Base-by-base conservation (phyloP, 2,329 filamentous ascomycete genomes). In the Calonectria honghensis region DNA sequence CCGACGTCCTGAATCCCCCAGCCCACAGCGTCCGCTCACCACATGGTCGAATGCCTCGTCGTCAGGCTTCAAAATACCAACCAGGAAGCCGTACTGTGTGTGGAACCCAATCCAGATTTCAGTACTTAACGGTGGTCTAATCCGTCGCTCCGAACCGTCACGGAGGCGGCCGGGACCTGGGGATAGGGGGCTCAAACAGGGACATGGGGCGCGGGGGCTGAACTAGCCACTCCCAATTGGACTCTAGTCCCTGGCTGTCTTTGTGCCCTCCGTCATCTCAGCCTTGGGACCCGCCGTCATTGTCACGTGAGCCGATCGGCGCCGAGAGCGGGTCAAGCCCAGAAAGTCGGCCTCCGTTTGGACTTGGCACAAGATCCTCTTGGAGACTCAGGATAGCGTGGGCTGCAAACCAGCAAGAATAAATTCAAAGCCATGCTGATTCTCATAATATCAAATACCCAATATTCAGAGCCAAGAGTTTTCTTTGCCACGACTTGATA, bases 161-260 rank as follows among this genome's bases (percentile, higher is more conserved):
- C 72, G 67, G 72, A 73, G 61, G 61, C 61, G 67, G 39, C 67
- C 66, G 72, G 72, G 67, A 61, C n/a, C 31, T 65, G n/a, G 20
- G 59, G 31, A 29, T 41, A 45, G n/a, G 57, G 68, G 57, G 48
- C 27, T 31, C 32, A 48, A 50, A 39, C 31, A 50, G 45, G 59
- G 67, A 61, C 50, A 73, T 54, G 67, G 72, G 71, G 57, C 35
- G 39, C 51, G 67, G 72, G 72, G 67, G 67, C 65, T 27, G 4
- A 32, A 10, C 48, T 41, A 16, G 18, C 20, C 51, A 48, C 31
- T 9, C 52, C 67, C 67, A 70, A 73, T 70, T 48, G 31, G 67
- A 41, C 41, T 29, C 32, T 65, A 50, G 68, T 24, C 37, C 37
- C 39, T 45, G 35, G 61, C 64, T 54, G 72, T 61, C 35, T 63